A percentile compares a stretch with the other conserved stretches of the same genome.
Conservation (phyloP, 768 basidiomycete species). For the Psilocybe cubensis region DNA sequence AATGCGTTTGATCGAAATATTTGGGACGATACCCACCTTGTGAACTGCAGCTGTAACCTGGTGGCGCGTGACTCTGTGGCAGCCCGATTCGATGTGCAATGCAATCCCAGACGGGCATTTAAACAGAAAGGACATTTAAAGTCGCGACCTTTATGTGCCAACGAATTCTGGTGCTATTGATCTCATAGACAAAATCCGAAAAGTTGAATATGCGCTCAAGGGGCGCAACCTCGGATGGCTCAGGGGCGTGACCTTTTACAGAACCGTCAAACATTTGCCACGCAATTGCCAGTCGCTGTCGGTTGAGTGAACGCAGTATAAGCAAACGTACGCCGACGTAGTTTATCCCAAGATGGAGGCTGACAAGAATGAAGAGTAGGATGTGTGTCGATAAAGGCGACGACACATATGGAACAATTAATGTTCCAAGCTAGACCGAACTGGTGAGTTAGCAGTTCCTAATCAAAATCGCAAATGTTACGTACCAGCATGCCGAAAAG, state of each 20-base stretch:
- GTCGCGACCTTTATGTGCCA: slow-evolving; percentile 25
- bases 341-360: slow-evolving; percentile 59
- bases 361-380: slow-evolving; percentile 52
- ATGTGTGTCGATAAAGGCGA: slow-evolving; percentile 52
- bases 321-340: slow-evolving; percentile 64
- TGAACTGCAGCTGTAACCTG: slow-evolving; percentile 40
- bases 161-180: slow-evolving; percentile 31
- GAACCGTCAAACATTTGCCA: slow-evolving; percentile 48
- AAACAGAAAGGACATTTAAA: slow-evolving; percentile 39
- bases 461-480: background rate
- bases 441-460: background rate
- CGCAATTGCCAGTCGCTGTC: slow-evolving; percentile 56
- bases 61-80: slow-evolving; percentile 36
- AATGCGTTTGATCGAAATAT: slow-evolving; percentile 37
- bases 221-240: slow-evolving; percentile 43
- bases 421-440: slow-evolving; percentile 51
- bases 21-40: slow-evolving; percentile 32
- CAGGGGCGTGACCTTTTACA: no score
- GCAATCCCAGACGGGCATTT: slow-evolving; percentile 39
- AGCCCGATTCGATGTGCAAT: slow-evolving; percentile 44
- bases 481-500: slow-evolving; percentile 70
- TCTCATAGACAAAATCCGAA: slow-evolving; percentile 42
- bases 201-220: slow-evolving; percentile 48
- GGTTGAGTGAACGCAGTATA: slow-evolving; percentile 59
- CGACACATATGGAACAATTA: slow-evolving; percentile 60